A percentile compares a stretch with the other conserved stretches of the same genome.
Evolutionary conservation across 345 rosid genomes (phyloP).

Genomic region (Cardamine occulta): DNA sequence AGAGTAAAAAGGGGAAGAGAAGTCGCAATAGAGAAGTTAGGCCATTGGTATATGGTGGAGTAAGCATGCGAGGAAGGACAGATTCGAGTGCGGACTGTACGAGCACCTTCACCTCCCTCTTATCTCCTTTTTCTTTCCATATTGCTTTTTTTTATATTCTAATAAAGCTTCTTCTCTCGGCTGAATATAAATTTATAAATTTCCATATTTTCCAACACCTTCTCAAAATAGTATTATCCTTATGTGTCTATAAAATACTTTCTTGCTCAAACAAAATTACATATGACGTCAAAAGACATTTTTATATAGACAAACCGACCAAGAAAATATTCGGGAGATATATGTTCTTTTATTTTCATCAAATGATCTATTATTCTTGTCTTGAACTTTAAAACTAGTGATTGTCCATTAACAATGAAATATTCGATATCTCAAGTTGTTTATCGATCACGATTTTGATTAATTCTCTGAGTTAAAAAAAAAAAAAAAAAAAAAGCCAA

Average conservation of each 20-base stretch:
- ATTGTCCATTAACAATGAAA: slow-evolving; percentile 24
- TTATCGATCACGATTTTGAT: not conserved
- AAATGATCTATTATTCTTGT: slow-evolving; percentile 18
- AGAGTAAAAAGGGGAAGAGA: slow-evolving; percentile 4
- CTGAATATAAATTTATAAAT: not conserved
- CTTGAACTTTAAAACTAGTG: slow-evolving; percentile 21
- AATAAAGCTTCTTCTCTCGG: not conserved
- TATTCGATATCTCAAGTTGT: slow-evolving; percentile 29
- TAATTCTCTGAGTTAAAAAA: not conserved
- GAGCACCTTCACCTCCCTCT: slow-evolving; percentile 1
- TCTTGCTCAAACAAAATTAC: not conserved
- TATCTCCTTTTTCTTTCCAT: too few relatives aligned
- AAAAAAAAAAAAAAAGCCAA: not conserved
- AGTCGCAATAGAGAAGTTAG: slow-evolving; percentile 41
- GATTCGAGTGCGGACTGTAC: slow-evolving; percentile 45
- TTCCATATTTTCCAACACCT: not conserved
- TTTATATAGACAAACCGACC: slow-evolving; percentile 15
- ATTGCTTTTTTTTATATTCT: not conserved
- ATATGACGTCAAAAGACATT: not conserved
- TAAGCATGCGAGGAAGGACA: slow-evolving; percentile 49
- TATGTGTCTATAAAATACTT: not conserved
- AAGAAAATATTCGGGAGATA: slow-evolving; percentile 15
- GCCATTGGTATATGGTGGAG: slow-evolving; percentile 45
- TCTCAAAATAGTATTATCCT: slow-evolving; percentile 16
- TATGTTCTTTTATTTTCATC: not conserved